These are phyloP conservation scores for Bassia scoparia DNA, from an alignment of 148 eudicot genomes.

Conservation along the genomic window DNA sequence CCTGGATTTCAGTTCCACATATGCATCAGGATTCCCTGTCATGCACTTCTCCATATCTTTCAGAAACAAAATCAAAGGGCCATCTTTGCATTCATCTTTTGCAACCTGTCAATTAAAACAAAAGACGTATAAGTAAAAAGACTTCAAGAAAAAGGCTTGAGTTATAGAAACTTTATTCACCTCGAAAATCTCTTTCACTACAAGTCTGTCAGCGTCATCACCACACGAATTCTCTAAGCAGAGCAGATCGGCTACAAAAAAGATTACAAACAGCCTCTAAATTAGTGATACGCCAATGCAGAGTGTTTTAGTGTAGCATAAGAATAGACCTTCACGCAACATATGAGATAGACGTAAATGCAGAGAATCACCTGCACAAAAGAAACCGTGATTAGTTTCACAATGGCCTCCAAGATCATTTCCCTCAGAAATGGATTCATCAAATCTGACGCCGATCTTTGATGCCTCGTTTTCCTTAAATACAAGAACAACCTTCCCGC, in stretches of 20 bases:
- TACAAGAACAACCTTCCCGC: constrained; percentile 79
- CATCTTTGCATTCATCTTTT: constrained; percentile 51
- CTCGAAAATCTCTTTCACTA: constrained; percentile 81
- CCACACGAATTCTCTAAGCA: constrained; percentile 59
- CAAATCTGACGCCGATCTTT: constrained; percentile 94
- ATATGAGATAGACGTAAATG: background rate
- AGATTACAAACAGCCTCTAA: constrained; percentile 6
- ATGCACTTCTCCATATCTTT: constrained; percentile 89
- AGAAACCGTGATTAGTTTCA: constrained; percentile 86
- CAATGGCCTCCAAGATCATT: constrained; percentile 86
- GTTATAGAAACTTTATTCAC: constrained; percentile 32
- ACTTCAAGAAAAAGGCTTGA: background rate
- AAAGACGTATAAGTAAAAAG: background rate
- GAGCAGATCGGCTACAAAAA: constrained; percentile 58
- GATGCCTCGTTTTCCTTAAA: constrained; percentile 78
- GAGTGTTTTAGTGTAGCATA: background rate
- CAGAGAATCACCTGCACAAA: constrained; percentile 64
- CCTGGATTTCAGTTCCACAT: constrained; percentile 51
- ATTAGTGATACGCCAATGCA: background rate
- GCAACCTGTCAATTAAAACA: constrained; percentile 46
- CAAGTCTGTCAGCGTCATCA: constrained; percentile 75
- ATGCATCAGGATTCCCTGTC: constrained; percentile 64
- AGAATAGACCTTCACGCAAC: background rate
- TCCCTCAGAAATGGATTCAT: constrained; percentile 72
- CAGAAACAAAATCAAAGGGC: constrained; percentile 64